Evolutionary conservation across 768 basidiomycete genomes (phyloP), one percentile per base, ranked within the genome.

Genomic region (Hypholoma sublateritium): DNA sequence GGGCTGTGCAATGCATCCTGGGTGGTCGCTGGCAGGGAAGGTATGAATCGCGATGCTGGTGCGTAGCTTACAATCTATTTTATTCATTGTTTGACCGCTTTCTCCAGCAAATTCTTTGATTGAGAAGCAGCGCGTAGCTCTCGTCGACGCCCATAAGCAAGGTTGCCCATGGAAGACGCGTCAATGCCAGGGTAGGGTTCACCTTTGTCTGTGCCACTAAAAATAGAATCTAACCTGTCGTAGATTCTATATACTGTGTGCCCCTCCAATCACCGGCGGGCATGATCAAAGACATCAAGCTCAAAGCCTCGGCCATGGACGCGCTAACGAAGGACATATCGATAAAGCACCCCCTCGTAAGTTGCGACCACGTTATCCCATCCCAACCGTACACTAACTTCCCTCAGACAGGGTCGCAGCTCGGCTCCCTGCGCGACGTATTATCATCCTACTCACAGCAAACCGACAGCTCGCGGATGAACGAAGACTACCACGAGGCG

Each of bases 121-220:
- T 36, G 89, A 91, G 68, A 92, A 87, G 62, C 92, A 93, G 67
- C 81, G 81, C 13, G 59, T 65, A 3, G 82, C 82, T 42, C 72
- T 94, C 4, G 82, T 92, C 1, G 80, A 82, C 4, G 79, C 80
- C 65, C 92, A 94, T 67, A 92, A 92, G 69, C 78, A 84, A 44
- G 88, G 89, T 0, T 94, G 92, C 65, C 91, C 92, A 2, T 94
- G 92, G 92, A 89, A 83, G 68, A 75, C 79, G 49, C 81, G 83
- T 55, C 92, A 93, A 67, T 93, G 91, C 62, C 89, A 92, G 69
- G 73, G 91, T 93, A 64, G 59, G 14, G 13, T 22, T 47, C 69
- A 32, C 42, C 35, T 50, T 28, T 58, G 2, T 43, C 14, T 14
- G 56, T 37, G 6, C 50, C 8, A 13, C 35, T 8, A 11, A 19